Percentiles rank a stretch among this genome's conserved stretches.
Evolutionary conservation across 2,329 filamentous ascomycete species (phyloP).

Genomic region (Fusarium nodosum): DNA sequence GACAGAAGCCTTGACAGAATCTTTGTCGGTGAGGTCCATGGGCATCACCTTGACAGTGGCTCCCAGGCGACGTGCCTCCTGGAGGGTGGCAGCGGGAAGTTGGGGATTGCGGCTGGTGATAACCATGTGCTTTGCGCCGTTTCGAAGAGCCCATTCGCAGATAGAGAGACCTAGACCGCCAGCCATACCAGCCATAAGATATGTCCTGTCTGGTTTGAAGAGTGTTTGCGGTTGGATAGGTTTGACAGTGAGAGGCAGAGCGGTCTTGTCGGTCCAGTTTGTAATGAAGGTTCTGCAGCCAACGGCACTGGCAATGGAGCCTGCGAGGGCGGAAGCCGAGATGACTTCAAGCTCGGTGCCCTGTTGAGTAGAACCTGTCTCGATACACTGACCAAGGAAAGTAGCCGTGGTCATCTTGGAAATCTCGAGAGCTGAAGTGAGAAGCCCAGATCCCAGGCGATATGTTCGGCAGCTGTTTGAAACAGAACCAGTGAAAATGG

Average conservation of each 20-base stretch:
- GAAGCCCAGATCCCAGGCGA: neutral
- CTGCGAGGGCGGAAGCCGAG: neutral
- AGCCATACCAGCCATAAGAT: slow-evolving; percentile 53
- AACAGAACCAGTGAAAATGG: neutral
- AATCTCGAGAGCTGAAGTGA: neutral
- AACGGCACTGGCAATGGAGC: neutral
- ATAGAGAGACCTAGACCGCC: slow-evolving; percentile 56
- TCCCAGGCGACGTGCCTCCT: slow-evolving; percentile 34
- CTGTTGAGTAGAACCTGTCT: neutral
- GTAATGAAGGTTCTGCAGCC: neutral
- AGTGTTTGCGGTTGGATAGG: neutral
- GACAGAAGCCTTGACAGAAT: neutral
- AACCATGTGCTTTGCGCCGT: slow-evolving; percentile 56
- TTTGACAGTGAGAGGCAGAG: neutral
- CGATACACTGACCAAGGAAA: neutral
- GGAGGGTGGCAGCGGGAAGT: slow-evolving; percentile 11
- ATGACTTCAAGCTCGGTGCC: neutral
- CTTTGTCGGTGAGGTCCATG: slow-evolving; percentile 11
- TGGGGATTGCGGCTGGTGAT: slow-evolving; percentile 56
- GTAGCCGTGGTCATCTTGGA: neutral
- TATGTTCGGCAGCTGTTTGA: neutral
- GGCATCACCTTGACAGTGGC: slow-evolving; percentile 3
- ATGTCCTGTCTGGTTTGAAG: slow-evolving; percentile 47
- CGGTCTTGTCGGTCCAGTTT: neutral
- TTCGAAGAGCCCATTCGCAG: slow-evolving; percentile 56